These are phyloP conservation scores for Aristolochia fimbriata DNA, from an alignment of 164 flowering plant species.

Conservation along the genomic window DNA sequence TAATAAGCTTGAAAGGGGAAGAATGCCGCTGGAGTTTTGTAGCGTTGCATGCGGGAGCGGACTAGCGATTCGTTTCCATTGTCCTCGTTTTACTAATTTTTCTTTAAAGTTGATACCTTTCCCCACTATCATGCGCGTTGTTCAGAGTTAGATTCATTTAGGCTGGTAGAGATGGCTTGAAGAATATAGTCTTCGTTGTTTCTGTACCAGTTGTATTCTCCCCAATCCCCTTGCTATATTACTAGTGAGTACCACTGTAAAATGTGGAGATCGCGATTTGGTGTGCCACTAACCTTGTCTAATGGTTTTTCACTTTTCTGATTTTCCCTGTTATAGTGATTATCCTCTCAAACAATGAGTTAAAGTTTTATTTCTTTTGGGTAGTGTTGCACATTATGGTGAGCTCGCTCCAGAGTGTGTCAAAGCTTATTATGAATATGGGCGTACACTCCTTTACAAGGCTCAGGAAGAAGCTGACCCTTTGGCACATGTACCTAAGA, in stretches of 20 bases:
- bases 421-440: slow-evolving; percentile 65
- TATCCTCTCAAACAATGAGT: background rate
- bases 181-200: too few species aligned
- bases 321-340: background rate
- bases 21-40: too few species aligned
- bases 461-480: slow-evolving; percentile 97
- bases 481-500: slow-evolving; percentile 57
- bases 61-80: background rate
- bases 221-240: too few species aligned
- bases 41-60: too few species aligned
- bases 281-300: background rate
- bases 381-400: slow-evolving; percentile 76
- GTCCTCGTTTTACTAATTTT: background rate
- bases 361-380: slow-evolving; percentile 1
- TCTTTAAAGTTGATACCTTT: background rate
- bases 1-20: too few species aligned
- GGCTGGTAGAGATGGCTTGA: too few species aligned
- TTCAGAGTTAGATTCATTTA: background rate
- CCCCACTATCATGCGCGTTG: too few species aligned
- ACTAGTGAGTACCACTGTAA: too few species aligned
- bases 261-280: too few species aligned
- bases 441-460: slow-evolving; percentile 74
- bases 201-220: too few species aligned
- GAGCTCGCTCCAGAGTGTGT: slow-evolving; percentile 88
- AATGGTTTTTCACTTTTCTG: background rate